Percentiles rank a stretch among this genome's conserved stretches.
These are phyloP conservation scores for Gymnopilus dilepis DNA, from an alignment of 768 basidiomycete genomes.

Conservation along the genomic window DNA sequence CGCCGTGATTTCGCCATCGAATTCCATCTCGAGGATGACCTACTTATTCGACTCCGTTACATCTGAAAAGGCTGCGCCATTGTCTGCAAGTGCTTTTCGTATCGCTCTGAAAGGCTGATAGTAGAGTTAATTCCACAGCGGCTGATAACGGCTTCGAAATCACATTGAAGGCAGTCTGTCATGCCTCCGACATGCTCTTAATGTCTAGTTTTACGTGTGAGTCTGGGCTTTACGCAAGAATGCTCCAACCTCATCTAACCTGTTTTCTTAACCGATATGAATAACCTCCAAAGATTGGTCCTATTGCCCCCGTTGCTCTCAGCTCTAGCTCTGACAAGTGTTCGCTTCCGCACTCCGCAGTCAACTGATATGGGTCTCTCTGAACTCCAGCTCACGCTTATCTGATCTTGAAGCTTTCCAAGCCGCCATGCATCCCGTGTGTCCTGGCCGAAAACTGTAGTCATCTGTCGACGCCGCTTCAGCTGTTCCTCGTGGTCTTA, in stretches of 20 bases:
- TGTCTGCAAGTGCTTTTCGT: too few relatives aligned
- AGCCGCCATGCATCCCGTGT: not conserved
- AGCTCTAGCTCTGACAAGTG: constrained; percentile 14
- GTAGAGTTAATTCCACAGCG: not conserved
- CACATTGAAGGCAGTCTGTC: not conserved
- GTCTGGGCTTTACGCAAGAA: constrained; percentile 6
- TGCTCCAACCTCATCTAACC: not conserved
- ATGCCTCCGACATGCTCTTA: not conserved
- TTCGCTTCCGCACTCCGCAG: constrained; percentile 20
- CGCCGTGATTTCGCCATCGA: constrained; percentile 3
- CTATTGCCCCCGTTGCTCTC: constrained; percentile 15
- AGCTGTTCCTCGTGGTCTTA: not conserved
- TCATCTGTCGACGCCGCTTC: not conserved
- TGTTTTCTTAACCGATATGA: not conserved
- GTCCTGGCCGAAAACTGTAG: not conserved
- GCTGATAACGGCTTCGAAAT: not conserved
- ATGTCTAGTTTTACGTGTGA: constrained; percentile 4
- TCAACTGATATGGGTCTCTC: constrained; percentile 19
- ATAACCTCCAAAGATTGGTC: not conserved
- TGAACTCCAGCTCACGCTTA: constrained; percentile 10
- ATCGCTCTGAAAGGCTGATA: too few relatives aligned
- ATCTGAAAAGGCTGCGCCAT: too few relatives aligned
- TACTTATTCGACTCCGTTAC: not conserved
- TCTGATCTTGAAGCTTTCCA: not conserved
- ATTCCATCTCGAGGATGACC: not conserved